Evolutionary conservation across 148 eudicot genomes (phyloP).

Genomic region (Rhododendron griersonianum): DNA sequence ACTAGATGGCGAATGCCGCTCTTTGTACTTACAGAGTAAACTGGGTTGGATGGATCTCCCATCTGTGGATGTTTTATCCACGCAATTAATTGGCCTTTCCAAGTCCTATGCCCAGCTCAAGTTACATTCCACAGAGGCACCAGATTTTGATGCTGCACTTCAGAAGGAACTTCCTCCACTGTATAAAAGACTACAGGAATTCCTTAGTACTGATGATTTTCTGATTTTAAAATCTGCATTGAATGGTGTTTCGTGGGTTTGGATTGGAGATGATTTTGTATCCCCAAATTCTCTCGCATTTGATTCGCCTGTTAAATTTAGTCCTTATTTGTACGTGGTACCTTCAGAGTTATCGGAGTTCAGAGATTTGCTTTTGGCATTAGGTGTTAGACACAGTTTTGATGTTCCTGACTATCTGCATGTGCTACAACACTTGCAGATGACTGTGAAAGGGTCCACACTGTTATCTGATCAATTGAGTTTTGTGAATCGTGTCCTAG

Average conservation of each 20-base stretch:
- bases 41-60: conserved; percentile 85
- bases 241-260: conserved; percentile 78
- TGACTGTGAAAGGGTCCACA: conserved; percentile 53
- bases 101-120: conserved; percentile 56
- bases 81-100: conserved; percentile 65
- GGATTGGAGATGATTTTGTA: conserved; percentile 98
- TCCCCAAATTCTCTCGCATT: conserved; percentile 78
- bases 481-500: conserved; percentile 83
- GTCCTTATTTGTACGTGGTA: conserved; percentile 90
- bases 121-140: conserved; percentile 36
- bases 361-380: conserved; percentile 75
- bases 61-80: conserved; percentile 47
- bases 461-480: conserved; percentile 78
- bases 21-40: conserved; percentile 49
- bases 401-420: conserved; percentile 70
- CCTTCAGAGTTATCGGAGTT: conserved; percentile 82
- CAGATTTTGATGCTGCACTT: conserved; percentile 53
- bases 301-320: conserved; percentile 94
- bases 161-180: conserved; percentile 57
- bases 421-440: conserved; percentile 62
- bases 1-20: conserved; percentile 70
- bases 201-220: conserved; percentile 47
- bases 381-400: conserved; percentile 78
- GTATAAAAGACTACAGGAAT: conserved; percentile 70
- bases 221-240: conserved; percentile 49